Base-by-base conservation (phyloP, 2,329 filamentous ascomycete genomes). In the Remersonia thermophila region DNA sequence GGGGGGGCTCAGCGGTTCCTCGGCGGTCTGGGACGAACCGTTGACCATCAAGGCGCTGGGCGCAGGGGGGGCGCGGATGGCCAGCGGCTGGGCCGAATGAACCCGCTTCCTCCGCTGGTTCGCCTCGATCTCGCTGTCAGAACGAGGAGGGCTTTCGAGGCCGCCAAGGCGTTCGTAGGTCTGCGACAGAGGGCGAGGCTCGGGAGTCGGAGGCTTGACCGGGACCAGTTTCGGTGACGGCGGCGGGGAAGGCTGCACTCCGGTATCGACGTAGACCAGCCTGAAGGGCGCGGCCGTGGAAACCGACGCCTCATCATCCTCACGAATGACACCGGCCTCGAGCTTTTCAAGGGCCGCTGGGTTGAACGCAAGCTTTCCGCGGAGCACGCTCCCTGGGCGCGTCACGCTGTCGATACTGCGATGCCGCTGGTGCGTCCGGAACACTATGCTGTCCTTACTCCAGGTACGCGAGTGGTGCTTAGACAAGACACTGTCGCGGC, bases 161-260 rank as follows among this genome's bases (percentile, higher is more conserved):
- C 68, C 63, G 8, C 54, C 51, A 2, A 58, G 53, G 42, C 55
- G 20, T 23, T 23, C 20, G n/a, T n/a, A n/a, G n/a, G n/a, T n/a
- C n/a, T n/a, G n/a, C n/a, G n/a, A n/a, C n/a, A n/a, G n/a, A n/a
- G n/a, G n/a, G n/a, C 25, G 47, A 15, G 63, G 63, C 38, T 72
- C 67, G 2, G 63, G 59, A 1, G 59, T 61, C 12, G 60, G 48
- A 12, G 61, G 54, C 46, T 65, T 62, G 33, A 46, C 47, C 1
- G 65, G 55, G 8, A 52, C 42, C 4, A 67, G 38, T 47, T 65
- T 66, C 1, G 84, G 84, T 2, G 85, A 93, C 3, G 80, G 69
- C 2, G 84, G 84, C 31, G 85, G 86, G 25, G 85, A 91, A 51
- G 73, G 91, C 55, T 95, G 87, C 23, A 84, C 69, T 3, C 78